Conservation (phyloP, 2,329 filamentous ascomycete genomes). For the Teratosphaeria nubilosa region DNA sequence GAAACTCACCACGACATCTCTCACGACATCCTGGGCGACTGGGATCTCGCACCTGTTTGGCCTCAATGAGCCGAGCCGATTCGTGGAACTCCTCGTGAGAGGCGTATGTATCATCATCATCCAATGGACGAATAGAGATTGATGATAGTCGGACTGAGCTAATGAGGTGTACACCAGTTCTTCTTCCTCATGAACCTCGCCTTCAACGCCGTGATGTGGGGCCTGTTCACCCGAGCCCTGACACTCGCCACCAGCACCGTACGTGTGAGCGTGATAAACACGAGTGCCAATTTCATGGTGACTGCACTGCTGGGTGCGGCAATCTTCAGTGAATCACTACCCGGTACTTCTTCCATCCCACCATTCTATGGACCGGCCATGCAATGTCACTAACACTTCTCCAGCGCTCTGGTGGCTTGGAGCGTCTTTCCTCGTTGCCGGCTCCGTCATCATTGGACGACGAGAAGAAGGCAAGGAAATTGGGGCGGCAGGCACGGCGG, state of each 20-base stretch:
- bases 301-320: constrained; percentile 61
- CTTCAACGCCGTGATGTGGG: constrained; percentile 78
- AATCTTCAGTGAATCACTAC: constrained; percentile 62
- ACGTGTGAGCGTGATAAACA: constrained; percentile 73
- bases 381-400: background rate
- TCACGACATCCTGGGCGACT: constrained; percentile 45
- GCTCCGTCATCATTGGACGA: constrained; percentile 67
- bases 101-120: constrained; percentile 32
- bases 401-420: constrained; percentile 62
- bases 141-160: background rate
- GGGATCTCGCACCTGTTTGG: constrained; percentile 40
- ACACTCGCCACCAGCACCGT: constrained; percentile 64
- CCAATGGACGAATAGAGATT: background rate
- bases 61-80: constrained; percentile 34
- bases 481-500: constrained; percentile 11
- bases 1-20: constrained; percentile 60
- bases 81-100: constrained; percentile 42
- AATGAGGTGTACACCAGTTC: constrained; percentile 26
- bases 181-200: constrained; percentile 67
- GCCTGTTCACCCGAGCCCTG: constrained; percentile 70
- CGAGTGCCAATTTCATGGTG: constrained; percentile 69
- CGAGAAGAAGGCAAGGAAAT: constrained; percentile 47
- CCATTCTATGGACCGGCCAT: background rate
- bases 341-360: constrained; percentile 29
- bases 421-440: constrained; percentile 59